phyloP scores from a whole-genome alignment of 768 basidiomycete genomes.

The Scleroderma citrinum region DNA sequence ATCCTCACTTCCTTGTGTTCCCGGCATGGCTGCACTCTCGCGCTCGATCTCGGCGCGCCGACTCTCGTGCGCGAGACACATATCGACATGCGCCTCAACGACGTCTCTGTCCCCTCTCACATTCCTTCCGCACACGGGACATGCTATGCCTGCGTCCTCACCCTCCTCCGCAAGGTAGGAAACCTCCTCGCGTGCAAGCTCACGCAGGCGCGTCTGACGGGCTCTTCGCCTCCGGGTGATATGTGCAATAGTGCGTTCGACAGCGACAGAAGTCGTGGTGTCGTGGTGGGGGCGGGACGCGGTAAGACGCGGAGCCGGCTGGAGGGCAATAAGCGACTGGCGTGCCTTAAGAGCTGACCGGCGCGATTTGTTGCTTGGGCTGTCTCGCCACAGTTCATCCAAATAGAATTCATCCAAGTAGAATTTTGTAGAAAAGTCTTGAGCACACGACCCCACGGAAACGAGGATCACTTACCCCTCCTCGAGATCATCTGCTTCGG shows the following conservation, averaged over 20 bases:
- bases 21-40: constrained; percentile 21
- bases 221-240: constrained; percentile 67
- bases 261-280: constrained; percentile 25
- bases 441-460: constrained; percentile 26
- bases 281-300: constrained; percentile 11
- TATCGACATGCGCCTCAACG: constrained; percentile 74
- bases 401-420: constrained; percentile 20
- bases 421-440: too few relatives aligned
- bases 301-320: constrained; percentile 19
- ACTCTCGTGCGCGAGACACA: constrained; percentile 60
- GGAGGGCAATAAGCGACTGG: constrained; percentile 29
- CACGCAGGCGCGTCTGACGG: constrained; percentile 60
- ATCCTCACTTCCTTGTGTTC: constrained; percentile 28
- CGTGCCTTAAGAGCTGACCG: constrained; percentile 44
- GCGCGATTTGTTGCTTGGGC: constrained; percentile 19
- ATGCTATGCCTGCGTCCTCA: constrained; percentile 43
- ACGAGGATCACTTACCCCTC: constrained; percentile 41
- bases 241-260: constrained; percentile 51
- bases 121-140: constrained; percentile 59
- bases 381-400: constrained; percentile 19
- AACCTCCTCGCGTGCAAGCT: constrained; percentile 59
- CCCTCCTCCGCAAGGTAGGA: constrained; percentile 21
- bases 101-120: constrained; percentile 68
- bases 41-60: constrained; percentile 32
- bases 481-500: constrained; percentile 42